Conservation (phyloP, 139 green algal genomes). For the Trebouxia sp. region DNA sequence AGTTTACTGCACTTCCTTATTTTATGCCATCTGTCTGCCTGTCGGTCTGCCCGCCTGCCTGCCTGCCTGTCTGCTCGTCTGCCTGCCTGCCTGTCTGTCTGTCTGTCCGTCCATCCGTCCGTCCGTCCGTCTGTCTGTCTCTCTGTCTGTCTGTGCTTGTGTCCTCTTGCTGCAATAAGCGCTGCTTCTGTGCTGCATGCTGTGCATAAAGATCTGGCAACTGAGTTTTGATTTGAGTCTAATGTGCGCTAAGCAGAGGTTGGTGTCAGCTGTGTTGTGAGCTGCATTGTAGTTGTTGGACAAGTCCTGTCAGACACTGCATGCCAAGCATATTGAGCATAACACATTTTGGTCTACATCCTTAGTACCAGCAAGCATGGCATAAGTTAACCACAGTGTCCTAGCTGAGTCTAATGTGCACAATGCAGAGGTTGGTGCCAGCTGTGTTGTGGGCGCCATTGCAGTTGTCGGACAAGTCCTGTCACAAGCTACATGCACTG, state of each 20-base stretch:
- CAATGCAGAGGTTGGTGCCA: too few relatives aligned
- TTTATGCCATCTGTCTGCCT: background rate
- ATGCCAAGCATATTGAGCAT: background rate
- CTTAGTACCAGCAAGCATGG: background rate
- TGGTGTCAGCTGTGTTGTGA: constrained; percentile 50
- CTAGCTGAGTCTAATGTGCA: too few relatives aligned
- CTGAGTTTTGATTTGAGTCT: too few relatives aligned
- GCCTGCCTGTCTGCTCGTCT: too few relatives aligned
- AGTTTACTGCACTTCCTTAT: background rate
- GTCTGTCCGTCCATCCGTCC: too few relatives aligned
- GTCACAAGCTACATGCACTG: background rate
- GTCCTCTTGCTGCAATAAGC: too few relatives aligned
- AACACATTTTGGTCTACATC: too few relatives aligned
- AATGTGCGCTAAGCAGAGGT: constrained; percentile 41
- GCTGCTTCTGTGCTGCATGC: too few relatives aligned
- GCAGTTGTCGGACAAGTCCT: background rate
- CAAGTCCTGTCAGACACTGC: constrained; percentile 28
- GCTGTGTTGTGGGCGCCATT: background rate
- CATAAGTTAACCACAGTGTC: background rate
- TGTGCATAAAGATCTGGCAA: too few relatives aligned
- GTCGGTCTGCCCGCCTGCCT: background rate
- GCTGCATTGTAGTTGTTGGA: constrained; percentile 39
- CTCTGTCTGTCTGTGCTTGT: background rate
- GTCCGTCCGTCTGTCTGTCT: too few relatives aligned
- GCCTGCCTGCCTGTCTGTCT: too few relatives aligned